phyloP scores from a whole-genome alignment of 2,329 filamentous ascomycete species.

The Allantophomopsis cytisporea region DNA sequence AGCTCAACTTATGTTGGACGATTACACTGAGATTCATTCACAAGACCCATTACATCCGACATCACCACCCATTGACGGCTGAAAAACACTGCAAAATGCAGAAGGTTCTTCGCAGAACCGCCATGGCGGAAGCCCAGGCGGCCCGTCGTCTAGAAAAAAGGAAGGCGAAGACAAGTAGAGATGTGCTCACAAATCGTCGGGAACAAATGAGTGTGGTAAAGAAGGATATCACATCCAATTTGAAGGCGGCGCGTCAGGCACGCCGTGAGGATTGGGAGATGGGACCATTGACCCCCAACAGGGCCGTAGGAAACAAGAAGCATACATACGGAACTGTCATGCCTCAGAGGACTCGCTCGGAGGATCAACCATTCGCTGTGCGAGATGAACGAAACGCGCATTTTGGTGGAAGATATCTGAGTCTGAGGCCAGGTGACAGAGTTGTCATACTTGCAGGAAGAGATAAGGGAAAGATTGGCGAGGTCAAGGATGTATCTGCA shows the following conservation, averaged over 20 bases:
- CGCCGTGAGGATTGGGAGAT: slow-evolving; percentile 67
- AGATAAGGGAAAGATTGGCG: slow-evolving; percentile 74
- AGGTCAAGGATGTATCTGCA: slow-evolving; percentile 42
- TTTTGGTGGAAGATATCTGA: slow-evolving; percentile 34
- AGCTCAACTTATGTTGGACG: no score
- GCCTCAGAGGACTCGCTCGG: slow-evolving; percentile 18
- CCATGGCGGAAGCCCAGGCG: slow-evolving; percentile 52
- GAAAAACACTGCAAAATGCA: slow-evolving; percentile 38
- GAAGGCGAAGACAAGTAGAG: slow-evolving; percentile 16
- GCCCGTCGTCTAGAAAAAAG: slow-evolving; percentile 27
- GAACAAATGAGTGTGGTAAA: slow-evolving; percentile 10
- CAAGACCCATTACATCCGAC: no score
- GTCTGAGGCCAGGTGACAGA: slow-evolving; percentile 57
- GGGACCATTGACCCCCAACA: slow-evolving; percentile 65
- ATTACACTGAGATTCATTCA: no score
- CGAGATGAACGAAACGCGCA: slow-evolving; percentile 15
- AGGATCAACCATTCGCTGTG: slow-evolving; percentile 5
- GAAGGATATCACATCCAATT: slow-evolving; percentile 15
- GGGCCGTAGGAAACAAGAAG: slow-evolving; percentile 48
- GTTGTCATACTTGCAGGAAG: slow-evolving; percentile 69
- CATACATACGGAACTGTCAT: slow-evolving; percentile 45
- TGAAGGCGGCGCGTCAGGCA: slow-evolving; percentile 35
- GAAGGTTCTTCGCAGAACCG: slow-evolving; percentile 53
- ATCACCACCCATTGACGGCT: no score
- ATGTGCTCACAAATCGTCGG: slow-evolving; percentile 9